Conservation (phyloP, 208 protist species). For the Leishmania gerbilli region DNA sequence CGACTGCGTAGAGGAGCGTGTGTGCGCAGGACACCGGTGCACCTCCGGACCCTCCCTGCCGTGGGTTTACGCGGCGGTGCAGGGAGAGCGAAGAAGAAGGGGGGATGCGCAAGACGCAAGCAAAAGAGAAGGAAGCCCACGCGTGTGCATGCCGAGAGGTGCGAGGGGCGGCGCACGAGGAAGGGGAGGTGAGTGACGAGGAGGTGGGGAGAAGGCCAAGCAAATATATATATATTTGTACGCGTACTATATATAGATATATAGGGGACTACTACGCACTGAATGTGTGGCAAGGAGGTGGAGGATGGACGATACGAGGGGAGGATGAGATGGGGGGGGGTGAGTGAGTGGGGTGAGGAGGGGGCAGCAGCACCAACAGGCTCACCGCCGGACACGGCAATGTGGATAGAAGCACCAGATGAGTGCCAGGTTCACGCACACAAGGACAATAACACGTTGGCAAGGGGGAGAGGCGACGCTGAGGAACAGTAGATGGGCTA, state of each 20-base stretch:
- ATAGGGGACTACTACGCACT: neutral
- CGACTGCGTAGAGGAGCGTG: neutral
- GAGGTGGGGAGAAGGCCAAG: neutral
- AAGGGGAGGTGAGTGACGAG: neutral
- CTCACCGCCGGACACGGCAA: neutral
- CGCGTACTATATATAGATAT: too few relatives aligned
- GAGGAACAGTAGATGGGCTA: neutral
- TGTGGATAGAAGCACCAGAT: neutral
- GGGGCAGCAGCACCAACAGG: neutral
- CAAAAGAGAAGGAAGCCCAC: neutral
- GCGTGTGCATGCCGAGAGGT: neutral
- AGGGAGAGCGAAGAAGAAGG: neutral
- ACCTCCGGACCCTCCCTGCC: neutral
- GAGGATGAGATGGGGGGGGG: neutral
- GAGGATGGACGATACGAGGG: neutral
- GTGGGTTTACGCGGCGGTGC: neutral
- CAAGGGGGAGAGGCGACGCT: neutral
- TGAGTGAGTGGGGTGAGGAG: constrained; percentile 4
- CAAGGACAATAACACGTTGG: neutral
- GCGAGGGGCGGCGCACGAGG: neutral
- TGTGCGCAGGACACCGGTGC: neutral
- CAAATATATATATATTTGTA: neutral
- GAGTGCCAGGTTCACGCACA: neutral
- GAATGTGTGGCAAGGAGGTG: neutral
- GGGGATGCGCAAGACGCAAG: neutral